phyloP scores from a whole-genome alignment of 2,329 filamentous ascomycete genomes.

The Calonectria multiphialidica region DNA sequence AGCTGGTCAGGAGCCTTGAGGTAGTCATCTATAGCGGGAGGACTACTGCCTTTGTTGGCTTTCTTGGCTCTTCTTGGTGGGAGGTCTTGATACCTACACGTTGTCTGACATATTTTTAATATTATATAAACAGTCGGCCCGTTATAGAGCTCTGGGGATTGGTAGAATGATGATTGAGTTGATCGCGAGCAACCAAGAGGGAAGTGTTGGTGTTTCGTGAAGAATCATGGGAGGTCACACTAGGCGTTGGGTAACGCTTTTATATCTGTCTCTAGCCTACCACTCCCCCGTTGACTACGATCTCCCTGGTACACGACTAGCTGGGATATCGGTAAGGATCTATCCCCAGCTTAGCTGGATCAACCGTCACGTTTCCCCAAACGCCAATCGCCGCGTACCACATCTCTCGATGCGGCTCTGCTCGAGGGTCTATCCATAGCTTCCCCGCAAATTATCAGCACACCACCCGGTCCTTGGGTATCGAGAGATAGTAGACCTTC shows the following conservation, averaged over 20 bases:
- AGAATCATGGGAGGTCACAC: conserved; percentile 4
- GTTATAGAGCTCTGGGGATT: not conserved
- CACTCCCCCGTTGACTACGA: not conserved
- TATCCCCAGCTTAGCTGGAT: conserved; percentile 30
- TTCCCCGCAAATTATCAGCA: conserved; percentile 22
- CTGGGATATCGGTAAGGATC: conserved; percentile 23
- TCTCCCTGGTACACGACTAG: conserved; percentile 19
- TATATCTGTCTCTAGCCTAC: conserved; percentile 9
- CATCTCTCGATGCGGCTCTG: conserved; percentile 43
- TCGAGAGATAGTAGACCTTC: conserved; percentile 25
- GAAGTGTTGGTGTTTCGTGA: not conserved
- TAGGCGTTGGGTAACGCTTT: not conserved
- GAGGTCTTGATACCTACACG: conserved; percentile 4
- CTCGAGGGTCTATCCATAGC: conserved; percentile 23
- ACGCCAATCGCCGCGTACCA: conserved; percentile 45
- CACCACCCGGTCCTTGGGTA: conserved; percentile 31
- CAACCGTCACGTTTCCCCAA: conserved; percentile 15
- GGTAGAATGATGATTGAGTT: not conserved
- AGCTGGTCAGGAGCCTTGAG: conserved; percentile 20
- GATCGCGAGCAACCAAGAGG: not conserved
- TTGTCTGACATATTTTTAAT: not conserved
- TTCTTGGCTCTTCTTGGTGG: not conserved
- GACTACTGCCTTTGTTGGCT: conserved; percentile 19
- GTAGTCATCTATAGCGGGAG: conserved; percentile 17
- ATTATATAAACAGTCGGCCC: not conserved